Conservation (phyloP, 163 green algal species). For the Scenedesmus sp. region DNA sequence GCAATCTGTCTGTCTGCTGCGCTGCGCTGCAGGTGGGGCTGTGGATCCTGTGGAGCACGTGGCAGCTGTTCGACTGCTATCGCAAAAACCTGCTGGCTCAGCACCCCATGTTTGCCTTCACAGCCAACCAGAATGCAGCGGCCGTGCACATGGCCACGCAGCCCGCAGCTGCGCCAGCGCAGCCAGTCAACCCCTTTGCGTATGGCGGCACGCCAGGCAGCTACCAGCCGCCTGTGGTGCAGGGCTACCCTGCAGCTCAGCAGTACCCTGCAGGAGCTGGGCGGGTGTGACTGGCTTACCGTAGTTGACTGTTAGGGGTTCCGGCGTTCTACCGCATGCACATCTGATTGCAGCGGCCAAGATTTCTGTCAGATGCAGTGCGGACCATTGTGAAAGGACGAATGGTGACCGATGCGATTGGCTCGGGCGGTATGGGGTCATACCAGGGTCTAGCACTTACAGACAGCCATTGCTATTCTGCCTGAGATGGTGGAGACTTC, state of each 20-base stretch:
- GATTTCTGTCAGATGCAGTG: no score
- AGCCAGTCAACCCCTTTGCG: neutral
- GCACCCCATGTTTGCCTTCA: conserved; percentile 56
- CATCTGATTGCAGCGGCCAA: no score
- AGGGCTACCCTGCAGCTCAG: conserved; percentile 32
- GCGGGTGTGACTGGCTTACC: neutral
- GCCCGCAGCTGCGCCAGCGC: neutral
- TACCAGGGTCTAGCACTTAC: no score
- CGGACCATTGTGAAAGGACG: no score
- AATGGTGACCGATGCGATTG: no score
- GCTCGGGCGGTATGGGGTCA: no score
- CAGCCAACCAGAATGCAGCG: conserved; percentile 13
- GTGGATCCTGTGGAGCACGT: conserved; percentile 47
- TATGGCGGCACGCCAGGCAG: neutral
- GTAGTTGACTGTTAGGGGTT: neutral
- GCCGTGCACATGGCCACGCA: neutral
- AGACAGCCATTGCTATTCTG: no score
- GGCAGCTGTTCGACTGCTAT: conserved; percentile 47
- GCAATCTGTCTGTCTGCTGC: neutral
- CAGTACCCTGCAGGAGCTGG: neutral
- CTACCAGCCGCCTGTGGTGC: conserved; percentile 33
- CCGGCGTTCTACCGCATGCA: no score
- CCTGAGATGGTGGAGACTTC: no score
- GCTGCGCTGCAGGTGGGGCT: conserved; percentile 31
- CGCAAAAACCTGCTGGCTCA: conserved; percentile 40